Evolutionary conservation across 345 rosid species (phyloP).

Genomic region (Citropsis articulata): DNA sequence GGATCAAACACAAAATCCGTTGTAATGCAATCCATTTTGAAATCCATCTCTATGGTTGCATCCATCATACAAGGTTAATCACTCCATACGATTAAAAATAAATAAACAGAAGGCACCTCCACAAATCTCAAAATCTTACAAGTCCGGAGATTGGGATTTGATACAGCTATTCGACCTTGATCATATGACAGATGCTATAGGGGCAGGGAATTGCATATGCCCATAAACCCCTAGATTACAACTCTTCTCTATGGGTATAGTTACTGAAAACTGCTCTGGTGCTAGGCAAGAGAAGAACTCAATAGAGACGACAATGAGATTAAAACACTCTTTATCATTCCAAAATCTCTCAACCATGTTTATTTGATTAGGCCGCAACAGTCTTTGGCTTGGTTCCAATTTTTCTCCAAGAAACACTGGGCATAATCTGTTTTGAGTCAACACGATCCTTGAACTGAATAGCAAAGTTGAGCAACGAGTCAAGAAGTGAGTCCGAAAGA

Average conservation of each 20-base stretch:
- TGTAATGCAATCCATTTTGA: neutral
- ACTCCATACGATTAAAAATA: neutral
- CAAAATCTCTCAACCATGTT: neutral
- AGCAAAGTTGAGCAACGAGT: conserved; percentile 85
- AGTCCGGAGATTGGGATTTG: neutral
- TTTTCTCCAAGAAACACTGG: conserved; percentile 87
- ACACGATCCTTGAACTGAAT: conserved; percentile 79
- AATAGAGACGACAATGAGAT: neutral
- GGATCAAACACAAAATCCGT: neutral
- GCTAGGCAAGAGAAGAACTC: neutral
- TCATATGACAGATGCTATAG: neutral
- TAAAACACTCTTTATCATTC: neutral
- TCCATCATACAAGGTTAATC: neutral
- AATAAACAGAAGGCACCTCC: neutral
- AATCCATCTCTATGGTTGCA: neutral
- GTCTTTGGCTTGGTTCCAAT: conserved; percentile 82
- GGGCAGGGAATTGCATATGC: neutral
- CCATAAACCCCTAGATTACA: neutral
- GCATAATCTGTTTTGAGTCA: conserved; percentile 90
- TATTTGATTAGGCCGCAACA: conserved; percentile 37
- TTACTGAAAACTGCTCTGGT: conserved; percentile 4
- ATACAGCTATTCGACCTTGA: neutral
- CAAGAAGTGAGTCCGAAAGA: conserved; percentile 87
- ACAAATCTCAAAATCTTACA: neutral
- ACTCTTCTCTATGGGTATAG: neutral